phyloP scores from a whole-genome alignment of 1,284 basidiomycete genomes.

The Omphalotus olearius region DNA sequence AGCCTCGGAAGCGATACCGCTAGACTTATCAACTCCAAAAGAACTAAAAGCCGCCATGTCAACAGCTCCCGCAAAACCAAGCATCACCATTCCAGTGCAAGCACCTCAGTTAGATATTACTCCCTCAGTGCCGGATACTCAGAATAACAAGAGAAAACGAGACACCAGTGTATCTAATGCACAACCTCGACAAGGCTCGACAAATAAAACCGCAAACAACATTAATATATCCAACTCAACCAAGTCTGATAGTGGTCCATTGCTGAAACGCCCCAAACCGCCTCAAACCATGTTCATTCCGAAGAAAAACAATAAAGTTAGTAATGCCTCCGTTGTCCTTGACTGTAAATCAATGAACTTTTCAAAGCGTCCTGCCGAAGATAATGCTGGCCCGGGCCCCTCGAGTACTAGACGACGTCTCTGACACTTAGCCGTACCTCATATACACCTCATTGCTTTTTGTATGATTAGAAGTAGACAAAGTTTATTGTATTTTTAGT shows the following conservation, averaged over 20 bases:
- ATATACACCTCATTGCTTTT: neutral
- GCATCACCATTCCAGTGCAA: neutral
- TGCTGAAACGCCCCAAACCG: slow-evolving; percentile 37
- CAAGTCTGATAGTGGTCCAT: slow-evolving; percentile 10
- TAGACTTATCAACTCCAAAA: slow-evolving; percentile 10
- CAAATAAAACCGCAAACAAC: neutral
- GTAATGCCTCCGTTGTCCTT: neutral
- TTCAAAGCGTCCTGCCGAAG: slow-evolving; percentile 7
- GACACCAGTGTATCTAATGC: neutral
- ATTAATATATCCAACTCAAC: neutral
- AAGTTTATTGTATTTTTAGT: slow-evolving; percentile 5
- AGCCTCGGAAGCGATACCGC: neutral
- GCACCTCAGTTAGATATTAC: neutral
- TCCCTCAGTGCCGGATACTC: neutral
- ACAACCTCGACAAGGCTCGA: neutral
- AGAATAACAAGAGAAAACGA: slow-evolving; percentile 1
- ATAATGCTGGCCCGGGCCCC: neutral
- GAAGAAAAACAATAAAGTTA: slow-evolving; percentile 31
- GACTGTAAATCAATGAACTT: neutral
- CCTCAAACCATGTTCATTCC: slow-evolving; percentile 48
- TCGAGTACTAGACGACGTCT: slow-evolving; percentile 2
- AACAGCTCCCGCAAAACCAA: neutral
- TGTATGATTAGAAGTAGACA: neutral
- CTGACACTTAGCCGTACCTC: neutral
- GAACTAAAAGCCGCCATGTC: slow-evolving; percentile 5